These are phyloP conservation scores for Byssoonygena ceratinophila DNA, from an alignment of 2,329 filamentous ascomycete species.

Conservation along the genomic window DNA sequence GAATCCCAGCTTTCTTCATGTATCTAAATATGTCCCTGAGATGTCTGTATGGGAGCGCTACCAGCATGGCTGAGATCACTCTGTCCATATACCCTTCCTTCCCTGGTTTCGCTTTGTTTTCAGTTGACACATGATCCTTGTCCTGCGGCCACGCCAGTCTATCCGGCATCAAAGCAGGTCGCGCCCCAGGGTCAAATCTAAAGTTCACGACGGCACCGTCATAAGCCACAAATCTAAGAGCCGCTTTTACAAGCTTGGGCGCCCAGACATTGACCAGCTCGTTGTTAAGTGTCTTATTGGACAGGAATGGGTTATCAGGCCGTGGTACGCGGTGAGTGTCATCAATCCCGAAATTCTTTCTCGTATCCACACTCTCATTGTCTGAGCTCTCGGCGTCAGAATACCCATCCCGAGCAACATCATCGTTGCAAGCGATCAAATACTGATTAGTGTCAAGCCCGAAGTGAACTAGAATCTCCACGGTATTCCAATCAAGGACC, in stretches of 20 bases:
- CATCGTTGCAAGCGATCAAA: slow-evolving; percentile 14
- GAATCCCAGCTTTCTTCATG: slow-evolving; percentile 15
- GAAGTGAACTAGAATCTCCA: slow-evolving; percentile 25
- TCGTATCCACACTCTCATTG: neutral
- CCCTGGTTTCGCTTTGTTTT: neutral
- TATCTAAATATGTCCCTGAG: slow-evolving; percentile 19
- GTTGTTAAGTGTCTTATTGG: slow-evolving; percentile 5
- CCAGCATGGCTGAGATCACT: slow-evolving; percentile 22
- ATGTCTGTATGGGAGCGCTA: slow-evolving; percentile 23
- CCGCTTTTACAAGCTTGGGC: slow-evolving; percentile 16
- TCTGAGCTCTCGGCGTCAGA: slow-evolving; percentile 6
- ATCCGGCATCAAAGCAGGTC: slow-evolving; percentile 20
- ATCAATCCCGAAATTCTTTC: neutral
- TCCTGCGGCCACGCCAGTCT: slow-evolving; percentile 19
- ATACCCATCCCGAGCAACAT: neutral
- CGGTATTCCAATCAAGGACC: slow-evolving; percentile 23
- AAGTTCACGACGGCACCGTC: slow-evolving; percentile 20
- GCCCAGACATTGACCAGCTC: slow-evolving; percentile 13
- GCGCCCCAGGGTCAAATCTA: slow-evolving; percentile 20
- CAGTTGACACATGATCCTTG: neutral
- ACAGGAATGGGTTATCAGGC: neutral
- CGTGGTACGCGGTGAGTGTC: neutral
- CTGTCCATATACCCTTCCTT: slow-evolving; percentile 5
- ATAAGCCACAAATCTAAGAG: slow-evolving; percentile 21
- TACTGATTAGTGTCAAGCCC: slow-evolving; percentile 20